Evolutionary conservation across 257 asterid genomes (phyloP), one percentile per base, ranked within the genome.

Genomic region (Jasminum sambac): DNA sequence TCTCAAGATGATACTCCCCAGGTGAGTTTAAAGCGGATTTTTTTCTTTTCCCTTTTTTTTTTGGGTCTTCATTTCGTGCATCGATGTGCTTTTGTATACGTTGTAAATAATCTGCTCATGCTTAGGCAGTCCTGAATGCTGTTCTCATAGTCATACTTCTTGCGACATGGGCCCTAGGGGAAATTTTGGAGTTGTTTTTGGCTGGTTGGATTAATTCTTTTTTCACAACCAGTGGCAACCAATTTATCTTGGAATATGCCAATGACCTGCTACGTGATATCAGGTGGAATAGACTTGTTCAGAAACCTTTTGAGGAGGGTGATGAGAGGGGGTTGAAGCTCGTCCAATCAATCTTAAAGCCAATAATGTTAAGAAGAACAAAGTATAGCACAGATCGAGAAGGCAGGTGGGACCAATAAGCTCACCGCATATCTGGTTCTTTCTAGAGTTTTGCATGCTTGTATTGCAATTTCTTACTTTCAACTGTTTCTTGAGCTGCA

Each of bases 211-310:
- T 30, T 30, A 30, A 30, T 30, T 30, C n/a, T n/a, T 30, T 30
- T 30, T 30, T 30, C 36, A 4, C 36, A 1, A 30, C 36, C 36
- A 1, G 36, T 30, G 36, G 36, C 36, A 30, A 30, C 36, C 36
- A 30, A 38, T 40, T 68, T 66, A 60, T 17, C 68, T 48, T 39
- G 38, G 72, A 68, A 55, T 50, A 57, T 68, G 80, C 67, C 59
- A 74, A 30, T 30, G 4, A 63, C 38, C 52, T 72, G 41, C 58
- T 36, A 52, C 60, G 55, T 66, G 17, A 69, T 69, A 40, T 46
- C 52, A 90, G 98, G 98, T 93, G 98, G 98, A 94, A 90, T 77
- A 89, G 88, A 81, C 90, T 91, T 73, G 90, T 94, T 62, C 98
- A 91, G 84, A 94, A 87, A 75, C 98, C 98, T 74, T 94, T 87